Conservation (phyloP, 176 grass and related monocot genomes). For the Oryza glumipatula region DNA sequence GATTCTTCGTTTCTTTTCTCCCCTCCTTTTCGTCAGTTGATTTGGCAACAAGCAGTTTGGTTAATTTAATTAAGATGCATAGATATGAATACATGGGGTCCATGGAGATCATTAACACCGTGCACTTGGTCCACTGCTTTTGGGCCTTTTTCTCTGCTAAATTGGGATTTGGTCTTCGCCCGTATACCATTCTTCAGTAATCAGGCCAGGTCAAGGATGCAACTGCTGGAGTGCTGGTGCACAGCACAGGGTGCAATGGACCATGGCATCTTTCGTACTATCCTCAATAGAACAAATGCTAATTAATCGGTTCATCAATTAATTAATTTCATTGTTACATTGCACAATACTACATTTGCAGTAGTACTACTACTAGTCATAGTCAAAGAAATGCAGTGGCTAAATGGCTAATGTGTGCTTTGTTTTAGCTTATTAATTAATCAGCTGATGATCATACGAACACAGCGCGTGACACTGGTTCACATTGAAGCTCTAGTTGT, state of each 20-base stretch:
- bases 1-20: background rate
- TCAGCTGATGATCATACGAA: background rate
- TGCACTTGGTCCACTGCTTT: slow-evolving; percentile 2
- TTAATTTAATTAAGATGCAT: background rate
- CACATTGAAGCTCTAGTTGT: too few species aligned
- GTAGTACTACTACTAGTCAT: background rate
- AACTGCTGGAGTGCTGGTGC: background rate
- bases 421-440: background rate
- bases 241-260: slow-evolving; percentile 2
- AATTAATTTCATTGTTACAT: background rate
- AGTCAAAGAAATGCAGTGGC: background rate
- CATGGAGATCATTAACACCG: background rate
- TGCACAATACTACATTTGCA: background rate
- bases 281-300: background rate
- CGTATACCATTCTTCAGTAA: slow-evolving; percentile 24
- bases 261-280: background rate
- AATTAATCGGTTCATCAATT: too few species aligned
- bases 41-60: background rate
- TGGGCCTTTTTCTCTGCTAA: slow-evolving; percentile 12
- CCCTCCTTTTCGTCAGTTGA: background rate
- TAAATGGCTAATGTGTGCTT: background rate
- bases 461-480: background rate
- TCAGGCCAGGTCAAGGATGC: background rate
- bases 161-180: slow-evolving; percentile 49
- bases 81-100: background rate